Evolutionary conservation across 306 rosid genomes (phyloP).

Genomic region (Lagenaria siceraria): DNA sequence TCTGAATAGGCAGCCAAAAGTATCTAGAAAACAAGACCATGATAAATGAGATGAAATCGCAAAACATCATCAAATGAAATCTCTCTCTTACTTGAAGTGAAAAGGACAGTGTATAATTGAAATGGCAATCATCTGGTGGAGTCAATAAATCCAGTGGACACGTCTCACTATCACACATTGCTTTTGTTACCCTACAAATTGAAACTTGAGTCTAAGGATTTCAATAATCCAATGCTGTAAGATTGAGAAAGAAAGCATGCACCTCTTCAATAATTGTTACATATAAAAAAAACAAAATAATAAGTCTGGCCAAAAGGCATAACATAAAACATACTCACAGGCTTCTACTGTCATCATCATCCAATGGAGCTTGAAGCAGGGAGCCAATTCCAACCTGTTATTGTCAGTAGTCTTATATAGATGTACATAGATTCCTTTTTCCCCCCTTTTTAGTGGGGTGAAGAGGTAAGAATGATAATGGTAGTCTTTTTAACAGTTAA

Average conservation of each 20-base stretch:
- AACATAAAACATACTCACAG: constrained; percentile 40
- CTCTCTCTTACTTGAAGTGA: constrained; percentile 82
- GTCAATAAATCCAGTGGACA: constrained; percentile 88
- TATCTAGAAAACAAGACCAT: not conserved
- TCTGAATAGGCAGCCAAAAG: not conserved
- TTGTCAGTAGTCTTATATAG: constrained; percentile 8
- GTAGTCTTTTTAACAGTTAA: not conserved
- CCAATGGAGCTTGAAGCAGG: constrained; percentile 91
- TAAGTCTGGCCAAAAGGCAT: constrained; percentile 10
- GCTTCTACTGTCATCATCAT: constrained; percentile 57
- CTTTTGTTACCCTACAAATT: constrained; percentile 59
- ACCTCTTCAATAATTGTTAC: not conserved
- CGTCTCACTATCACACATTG: constrained; percentile 62
- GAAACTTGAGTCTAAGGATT: constrained; percentile 12
- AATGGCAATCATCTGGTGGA: constrained; percentile 98
- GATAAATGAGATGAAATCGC: not conserved
- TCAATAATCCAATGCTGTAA: not conserved
- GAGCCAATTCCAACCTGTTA: constrained; percentile 89
- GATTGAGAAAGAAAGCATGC: not conserved
- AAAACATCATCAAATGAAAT: not conserved
- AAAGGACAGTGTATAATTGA: constrained; percentile 83
- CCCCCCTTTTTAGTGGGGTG: not conserved
- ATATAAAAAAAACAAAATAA: constrained; percentile 7
- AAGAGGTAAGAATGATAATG: not conserved
- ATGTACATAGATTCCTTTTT: not conserved